phyloP scores from a whole-genome alignment of 495 filamentous ascomycete species.

The Beverwykella pulmonaria region DNA sequence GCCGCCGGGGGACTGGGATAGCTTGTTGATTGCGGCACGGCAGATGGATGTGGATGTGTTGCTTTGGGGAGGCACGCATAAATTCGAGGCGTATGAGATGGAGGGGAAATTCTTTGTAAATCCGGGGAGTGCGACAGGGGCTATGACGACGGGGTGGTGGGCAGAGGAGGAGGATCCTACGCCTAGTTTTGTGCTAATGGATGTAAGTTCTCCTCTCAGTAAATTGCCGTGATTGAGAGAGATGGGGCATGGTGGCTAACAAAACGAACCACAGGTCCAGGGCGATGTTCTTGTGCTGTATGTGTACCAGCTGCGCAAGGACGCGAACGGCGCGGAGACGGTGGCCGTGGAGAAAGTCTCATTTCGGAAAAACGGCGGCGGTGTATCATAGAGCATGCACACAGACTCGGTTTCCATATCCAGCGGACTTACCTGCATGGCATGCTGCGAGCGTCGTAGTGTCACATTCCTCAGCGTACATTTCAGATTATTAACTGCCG shows the following conservation, averaged over 20 bases:
- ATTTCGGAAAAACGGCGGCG: slow-evolving; percentile 77
- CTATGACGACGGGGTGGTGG: slow-evolving; percentile 73
- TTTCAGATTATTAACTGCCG: not conserved
- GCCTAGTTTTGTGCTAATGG: slow-evolving; percentile 98
- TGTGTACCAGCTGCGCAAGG: slow-evolving; percentile 93
- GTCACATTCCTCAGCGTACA: not conserved
- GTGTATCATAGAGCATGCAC: slow-evolving; percentile 38
- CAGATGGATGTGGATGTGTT: slow-evolving; percentile 97
- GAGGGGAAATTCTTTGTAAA: slow-evolving; percentile 99
- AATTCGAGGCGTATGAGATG: slow-evolving; percentile 97
- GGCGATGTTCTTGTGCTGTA: slow-evolving; percentile 96
- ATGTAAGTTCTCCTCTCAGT: slow-evolving; percentile 59
- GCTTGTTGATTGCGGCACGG: slow-evolving; percentile 87
- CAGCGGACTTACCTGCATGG: not conserved
- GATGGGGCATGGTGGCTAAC: slow-evolving; percentile 2
- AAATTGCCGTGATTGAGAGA: not conserved
- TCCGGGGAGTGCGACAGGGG: slow-evolving; percentile 91
- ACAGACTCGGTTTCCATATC: not conserved
- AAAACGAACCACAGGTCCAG: slow-evolving; percentile 72
- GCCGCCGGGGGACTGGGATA: slow-evolving; percentile 85
- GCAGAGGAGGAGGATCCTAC: slow-evolving; percentile 76
- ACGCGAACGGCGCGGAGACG: slow-evolving; percentile 83
- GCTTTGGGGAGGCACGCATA: slow-evolving; percentile 95
- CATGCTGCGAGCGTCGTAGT: slow-evolving; percentile 3
- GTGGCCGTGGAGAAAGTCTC: slow-evolving; percentile 98